phyloP scores from a whole-genome alignment of 2,329 filamentous ascomycete genomes.

The Chlorencoelia australis region DNA sequence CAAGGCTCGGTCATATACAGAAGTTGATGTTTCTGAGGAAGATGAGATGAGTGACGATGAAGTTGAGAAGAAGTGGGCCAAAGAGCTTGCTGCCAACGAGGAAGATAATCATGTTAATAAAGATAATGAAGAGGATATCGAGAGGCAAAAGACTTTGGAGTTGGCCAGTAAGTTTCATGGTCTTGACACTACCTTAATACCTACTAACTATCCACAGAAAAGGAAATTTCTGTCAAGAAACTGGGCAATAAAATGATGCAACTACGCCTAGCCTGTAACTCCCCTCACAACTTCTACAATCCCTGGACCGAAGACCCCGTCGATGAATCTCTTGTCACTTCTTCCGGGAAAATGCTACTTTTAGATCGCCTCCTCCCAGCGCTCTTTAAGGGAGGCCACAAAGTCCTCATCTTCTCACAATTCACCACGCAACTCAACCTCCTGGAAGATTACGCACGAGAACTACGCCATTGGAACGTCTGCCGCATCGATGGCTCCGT shows the following conservation, averaged over 20 bases:
- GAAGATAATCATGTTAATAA: constrained; percentile 41
- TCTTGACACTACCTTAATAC: background rate
- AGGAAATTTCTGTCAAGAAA: constrained; percentile 83
- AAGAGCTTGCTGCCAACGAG: constrained; percentile 41
- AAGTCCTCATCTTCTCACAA: constrained; percentile 92
- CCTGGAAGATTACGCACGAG: constrained; percentile 71
- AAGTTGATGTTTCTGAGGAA: constrained; percentile 50
- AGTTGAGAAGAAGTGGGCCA: constrained; percentile 70
- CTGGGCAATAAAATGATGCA: constrained; percentile 90
- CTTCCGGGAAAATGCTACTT: constrained; percentile 92
- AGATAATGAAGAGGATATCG: constrained; percentile 42
- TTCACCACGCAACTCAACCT: constrained; percentile 94
- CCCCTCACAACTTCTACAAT: constrained; percentile 93
- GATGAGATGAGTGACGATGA: constrained; percentile 66
- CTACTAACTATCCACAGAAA: constrained; percentile 38
- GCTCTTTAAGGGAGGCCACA: constrained; percentile 67
- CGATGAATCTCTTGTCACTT: constrained; percentile 74
- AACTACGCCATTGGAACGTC: constrained; percentile 68
- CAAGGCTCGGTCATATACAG: constrained; percentile 36
- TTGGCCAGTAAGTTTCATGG: constrained; percentile 55
- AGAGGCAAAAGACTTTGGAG: constrained; percentile 58
- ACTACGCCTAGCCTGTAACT: constrained; percentile 83
- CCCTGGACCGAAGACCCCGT: constrained; percentile 62
- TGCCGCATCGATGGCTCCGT: constrained; percentile 90
- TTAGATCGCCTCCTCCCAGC: constrained; percentile 75